A percentile compares a stretch with the other conserved stretches of the same genome.
These are phyloP conservation scores for Aspergillus cristatus DNA, from an alignment of 495 filamentous ascomycete genomes.

Conservation along the genomic window DNA sequence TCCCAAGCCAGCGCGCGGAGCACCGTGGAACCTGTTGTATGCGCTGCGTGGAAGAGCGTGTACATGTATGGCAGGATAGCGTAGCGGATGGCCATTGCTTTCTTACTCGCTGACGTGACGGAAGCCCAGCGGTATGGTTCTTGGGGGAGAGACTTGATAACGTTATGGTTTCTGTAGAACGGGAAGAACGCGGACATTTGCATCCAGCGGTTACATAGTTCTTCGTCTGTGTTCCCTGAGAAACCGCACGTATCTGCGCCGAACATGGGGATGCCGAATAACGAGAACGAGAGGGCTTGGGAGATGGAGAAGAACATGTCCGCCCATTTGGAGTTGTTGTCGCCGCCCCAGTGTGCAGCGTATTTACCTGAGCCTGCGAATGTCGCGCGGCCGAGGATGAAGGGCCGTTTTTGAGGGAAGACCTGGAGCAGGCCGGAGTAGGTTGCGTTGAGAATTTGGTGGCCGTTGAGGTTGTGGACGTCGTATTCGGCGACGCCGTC, in stretches of 20 bases:
- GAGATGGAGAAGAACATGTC: constrained; percentile 73
- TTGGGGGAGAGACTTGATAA: constrained; percentile 50
- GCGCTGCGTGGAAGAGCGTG: constrained; percentile 64
- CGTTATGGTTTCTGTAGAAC: constrained; percentile 83
- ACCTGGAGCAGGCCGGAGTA: constrained; percentile 60
- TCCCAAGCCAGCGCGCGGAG: constrained; percentile 81
- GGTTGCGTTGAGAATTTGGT: constrained; percentile 71
- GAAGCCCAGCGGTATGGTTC: constrained; percentile 70
- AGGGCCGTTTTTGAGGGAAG: constrained; percentile 60
- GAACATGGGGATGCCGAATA: constrained; percentile 86
- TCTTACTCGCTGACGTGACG: constrained; percentile 55
- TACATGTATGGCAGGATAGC: constrained; percentile 71
- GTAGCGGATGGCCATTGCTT: constrained; percentile 69
- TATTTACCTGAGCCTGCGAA: constrained; percentile 72
- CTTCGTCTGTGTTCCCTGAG: constrained; percentile 56
- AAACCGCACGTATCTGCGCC: constrained; percentile 80
- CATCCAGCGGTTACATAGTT: constrained; percentile 84
- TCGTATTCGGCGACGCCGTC: constrained; percentile 72
- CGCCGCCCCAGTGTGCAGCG: constrained; percentile 85
- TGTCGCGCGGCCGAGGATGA: constrained; percentile 79
- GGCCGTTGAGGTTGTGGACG: constrained; percentile 67
- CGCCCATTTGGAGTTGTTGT: constrained; percentile 61
- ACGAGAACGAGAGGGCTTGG: constrained; percentile 68
- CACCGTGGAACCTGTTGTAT: constrained; percentile 60
- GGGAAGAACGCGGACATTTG: constrained; percentile 78